These are phyloP conservation scores for Saururus chinensis DNA, from an alignment of 164 flowering plant species.

Conservation along the genomic window DNA sequence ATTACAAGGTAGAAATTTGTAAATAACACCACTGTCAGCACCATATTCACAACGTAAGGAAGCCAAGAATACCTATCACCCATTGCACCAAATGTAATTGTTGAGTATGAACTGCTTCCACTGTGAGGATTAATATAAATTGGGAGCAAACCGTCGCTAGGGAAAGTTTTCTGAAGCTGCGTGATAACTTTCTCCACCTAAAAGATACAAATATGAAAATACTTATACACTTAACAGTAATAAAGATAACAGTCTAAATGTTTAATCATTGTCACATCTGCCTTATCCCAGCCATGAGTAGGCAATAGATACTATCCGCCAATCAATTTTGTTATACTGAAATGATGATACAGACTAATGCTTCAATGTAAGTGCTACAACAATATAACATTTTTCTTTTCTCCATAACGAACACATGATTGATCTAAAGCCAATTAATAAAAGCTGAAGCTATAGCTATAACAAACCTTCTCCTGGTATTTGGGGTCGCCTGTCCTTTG, in stretches of 20 bases:
- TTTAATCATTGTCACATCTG: not conserved
- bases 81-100: slow-evolving; percentile 98
- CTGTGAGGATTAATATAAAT: slow-evolving; percentile 69
- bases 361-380: not conserved
- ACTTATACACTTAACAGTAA: no score
- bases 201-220: not conserved
- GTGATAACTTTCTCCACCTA: slow-evolving; percentile 81
- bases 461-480: slow-evolving; percentile 74
- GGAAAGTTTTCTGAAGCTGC: slow-evolving; percentile 59
- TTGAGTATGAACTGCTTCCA: slow-evolving; percentile 51
- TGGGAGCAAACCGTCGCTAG: slow-evolving; percentile 90
- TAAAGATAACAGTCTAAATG: not conserved
- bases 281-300: no score
- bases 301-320: no score
- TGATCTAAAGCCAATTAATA: not conserved
- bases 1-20: not conserved
- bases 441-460: not conserved
- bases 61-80: slow-evolving; percentile 77
- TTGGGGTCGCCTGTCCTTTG: slow-evolving; percentile 92
- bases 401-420: not conserved
- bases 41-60: not conserved
- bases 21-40: not conserved
- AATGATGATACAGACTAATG: not conserved
- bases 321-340: no score
- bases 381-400: no score